Percentiles rank a stretch among this genome's conserved stretches.
phyloP scores from a whole-genome alignment of 352 stramenopile genomes.

The Pythium diclinum region DNA sequence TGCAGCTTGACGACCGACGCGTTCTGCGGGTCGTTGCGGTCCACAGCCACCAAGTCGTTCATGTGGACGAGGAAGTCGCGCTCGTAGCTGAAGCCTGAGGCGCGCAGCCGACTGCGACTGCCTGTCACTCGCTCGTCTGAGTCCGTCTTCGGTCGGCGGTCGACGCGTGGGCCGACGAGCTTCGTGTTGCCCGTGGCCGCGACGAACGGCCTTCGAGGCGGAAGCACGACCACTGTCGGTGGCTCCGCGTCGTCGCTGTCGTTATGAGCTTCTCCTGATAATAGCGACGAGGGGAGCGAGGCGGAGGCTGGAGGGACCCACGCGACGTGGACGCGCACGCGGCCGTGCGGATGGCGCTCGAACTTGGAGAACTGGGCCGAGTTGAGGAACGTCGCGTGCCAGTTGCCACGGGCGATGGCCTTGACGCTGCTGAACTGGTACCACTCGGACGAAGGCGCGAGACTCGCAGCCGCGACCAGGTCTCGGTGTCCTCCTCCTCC shows the following conservation, averaged over 20 bases:
- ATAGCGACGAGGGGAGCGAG: neutral
- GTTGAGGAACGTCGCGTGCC: conserved; percentile 63
- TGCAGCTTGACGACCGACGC: conserved; percentile 43
- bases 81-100: conserved; percentile 47
- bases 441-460: conserved; percentile 56
- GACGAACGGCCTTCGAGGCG: conserved; percentile 7
- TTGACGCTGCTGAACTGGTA: conserved; percentile 69
- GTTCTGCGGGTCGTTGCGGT: conserved; percentile 80
- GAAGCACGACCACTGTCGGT: conserved; percentile 12
- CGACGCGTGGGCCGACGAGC: conserved; percentile 26
- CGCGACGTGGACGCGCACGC: conserved; percentile 38
- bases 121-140: neutral
- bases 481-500: neutral
- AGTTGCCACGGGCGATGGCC: conserved; percentile 37
- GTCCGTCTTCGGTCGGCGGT: conserved; percentile 12
- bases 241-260: neutral
- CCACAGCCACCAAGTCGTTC: conserved; percentile 33
- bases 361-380: conserved; percentile 39
- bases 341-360: conserved; percentile 43
- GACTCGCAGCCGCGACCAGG: conserved; percentile 37
- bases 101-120: neutral
- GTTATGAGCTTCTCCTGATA: conserved; percentile 5
- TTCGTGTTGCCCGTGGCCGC: conserved; percentile 14
- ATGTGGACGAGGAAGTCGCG: conserved; percentile 61
- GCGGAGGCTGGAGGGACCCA: conserved; percentile 33